A percentile compares a stretch with the other conserved stretches of the same genome.
Evolutionary conservation across 2,329 filamentous ascomycete genomes (phyloP).

Genomic region (Sarocladiaceae sp.): DNA sequence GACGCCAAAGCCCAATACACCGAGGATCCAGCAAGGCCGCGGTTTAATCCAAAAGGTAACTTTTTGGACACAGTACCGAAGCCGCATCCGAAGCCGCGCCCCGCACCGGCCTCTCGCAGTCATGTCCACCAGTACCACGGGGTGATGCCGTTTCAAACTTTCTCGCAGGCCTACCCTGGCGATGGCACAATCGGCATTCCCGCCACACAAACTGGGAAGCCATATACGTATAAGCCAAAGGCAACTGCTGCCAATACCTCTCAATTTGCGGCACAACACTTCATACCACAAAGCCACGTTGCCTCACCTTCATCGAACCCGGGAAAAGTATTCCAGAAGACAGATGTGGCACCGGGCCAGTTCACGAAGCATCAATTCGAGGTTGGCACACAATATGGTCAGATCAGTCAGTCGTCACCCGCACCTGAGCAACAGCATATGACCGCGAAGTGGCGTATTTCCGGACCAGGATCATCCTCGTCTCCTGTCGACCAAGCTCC

Average conservation of each 20-base stretch:
- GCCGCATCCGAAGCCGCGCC: constrained; percentile 24
- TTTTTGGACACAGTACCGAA: constrained; percentile 65
- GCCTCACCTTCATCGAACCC: neutral
- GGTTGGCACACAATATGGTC: constrained; percentile 12
- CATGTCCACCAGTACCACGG: constrained; percentile 18
- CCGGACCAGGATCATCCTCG: constrained; percentile 9
- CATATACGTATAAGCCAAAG: constrained; percentile 48
- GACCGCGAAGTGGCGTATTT: constrained; percentile 1
- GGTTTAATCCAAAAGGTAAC: constrained; percentile 62
- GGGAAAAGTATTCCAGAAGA: neutral
- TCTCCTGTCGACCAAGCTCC: constrained; percentile 14
- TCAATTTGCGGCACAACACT: constrained; percentile 9
- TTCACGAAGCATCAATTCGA: constrained; percentile 20
- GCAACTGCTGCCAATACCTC: constrained; percentile 9
- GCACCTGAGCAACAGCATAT: constrained; percentile 10
- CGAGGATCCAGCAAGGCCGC: constrained; percentile 57
- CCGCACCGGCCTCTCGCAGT: constrained; percentile 12
- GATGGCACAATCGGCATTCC: constrained; percentile 5
- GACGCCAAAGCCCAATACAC: constrained; percentile 90
- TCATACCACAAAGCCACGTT: constrained; percentile 17
- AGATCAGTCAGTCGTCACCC: constrained; percentile 1
- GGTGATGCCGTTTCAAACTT: neutral
- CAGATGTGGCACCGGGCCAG: neutral
- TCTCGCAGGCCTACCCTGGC: constrained; percentile 11
- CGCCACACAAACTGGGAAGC: constrained; percentile 32